phyloP scores from a whole-genome alignment of 495 filamentous ascomycete species.

The Penicillium ucsense region DNA sequence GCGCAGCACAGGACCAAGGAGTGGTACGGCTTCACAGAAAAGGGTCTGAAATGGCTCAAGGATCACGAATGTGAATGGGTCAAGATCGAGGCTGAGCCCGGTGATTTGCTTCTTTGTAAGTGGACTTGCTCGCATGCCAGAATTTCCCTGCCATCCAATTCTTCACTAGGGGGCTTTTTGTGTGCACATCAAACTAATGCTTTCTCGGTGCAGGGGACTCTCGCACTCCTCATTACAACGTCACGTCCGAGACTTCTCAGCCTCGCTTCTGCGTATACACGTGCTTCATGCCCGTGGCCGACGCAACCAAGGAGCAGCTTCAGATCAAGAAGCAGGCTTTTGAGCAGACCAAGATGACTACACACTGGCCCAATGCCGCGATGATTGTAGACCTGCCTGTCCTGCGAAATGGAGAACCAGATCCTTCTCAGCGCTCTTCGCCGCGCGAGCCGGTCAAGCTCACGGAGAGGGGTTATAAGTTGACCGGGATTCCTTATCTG shows the following conservation, averaged over 20 bases:
- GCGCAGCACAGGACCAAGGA: constrained; percentile 12
- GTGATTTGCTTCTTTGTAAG: constrained; percentile 24
- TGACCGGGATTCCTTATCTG: constrained; percentile 22
- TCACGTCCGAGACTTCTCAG: constrained; percentile 9
- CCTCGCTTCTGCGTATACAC: constrained; percentile 16
- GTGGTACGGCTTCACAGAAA: constrained; percentile 23
- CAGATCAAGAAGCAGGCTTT: constrained; percentile 18
- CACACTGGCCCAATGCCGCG: constrained; percentile 14
- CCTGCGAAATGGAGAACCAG: constrained; percentile 10
- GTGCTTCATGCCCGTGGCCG: constrained; percentile 20
- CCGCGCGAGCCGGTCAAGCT: constrained; percentile 11
- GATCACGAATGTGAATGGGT: constrained; percentile 17
- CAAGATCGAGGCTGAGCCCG: constrained; percentile 26
- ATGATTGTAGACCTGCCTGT: constrained; percentile 8
- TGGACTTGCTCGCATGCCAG: not conserved
- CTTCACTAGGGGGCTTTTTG: not conserved
- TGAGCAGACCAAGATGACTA: constrained; percentile 12
- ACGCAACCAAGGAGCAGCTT: constrained; percentile 17
- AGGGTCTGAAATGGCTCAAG: constrained; percentile 17
- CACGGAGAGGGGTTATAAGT: constrained; percentile 14
- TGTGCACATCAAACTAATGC: not conserved
- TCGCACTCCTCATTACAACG: constrained; percentile 23
- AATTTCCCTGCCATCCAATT: too few species aligned
- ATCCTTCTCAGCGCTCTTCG: constrained; percentile 9
- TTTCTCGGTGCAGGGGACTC: constrained; percentile 15